A percentile compares a stretch with the other conserved stretches of the same genome.
Conservation (phyloP, 2,329 filamentous ascomycete species). For the Penicillium corylophilum region DNA sequence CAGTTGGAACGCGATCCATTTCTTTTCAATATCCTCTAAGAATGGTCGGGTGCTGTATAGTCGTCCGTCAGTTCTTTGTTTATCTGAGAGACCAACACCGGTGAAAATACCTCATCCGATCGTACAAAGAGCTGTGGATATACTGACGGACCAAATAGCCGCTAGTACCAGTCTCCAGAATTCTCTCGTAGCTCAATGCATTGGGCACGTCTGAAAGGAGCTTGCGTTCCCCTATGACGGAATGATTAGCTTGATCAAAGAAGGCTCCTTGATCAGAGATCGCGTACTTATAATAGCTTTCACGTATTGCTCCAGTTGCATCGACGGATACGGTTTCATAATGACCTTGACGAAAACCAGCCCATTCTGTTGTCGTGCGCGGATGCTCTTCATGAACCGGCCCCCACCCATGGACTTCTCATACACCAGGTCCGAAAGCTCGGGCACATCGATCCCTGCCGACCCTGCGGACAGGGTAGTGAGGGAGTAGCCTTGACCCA, state of each 20-base stretch:
- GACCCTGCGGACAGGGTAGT: slow-evolving; percentile 88
- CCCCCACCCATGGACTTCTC: slow-evolving; percentile 89
- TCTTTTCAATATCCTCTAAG: slow-evolving; percentile 96
- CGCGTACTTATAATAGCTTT: slow-evolving; percentile 66
- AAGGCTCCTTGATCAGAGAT: background rate
- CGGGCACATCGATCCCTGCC: slow-evolving; percentile 88
- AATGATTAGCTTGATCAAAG: slow-evolving; percentile 19
- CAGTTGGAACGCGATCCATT: slow-evolving; percentile 95
- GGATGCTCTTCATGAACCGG: slow-evolving; percentile 94
- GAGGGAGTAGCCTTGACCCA: slow-evolving; percentile 97
- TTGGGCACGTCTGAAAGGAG: slow-evolving; percentile 82
- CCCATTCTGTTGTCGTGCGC: slow-evolving; percentile 85
- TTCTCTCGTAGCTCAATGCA: slow-evolving; percentile 82
- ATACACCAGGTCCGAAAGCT: slow-evolving; percentile 85
- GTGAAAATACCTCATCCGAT: slow-evolving; percentile 66
- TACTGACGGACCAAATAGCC: slow-evolving; percentile 94
- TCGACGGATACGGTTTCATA: slow-evolving; percentile 82
- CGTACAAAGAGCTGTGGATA: slow-evolving; percentile 94
- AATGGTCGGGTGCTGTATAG: slow-evolving; percentile 82
- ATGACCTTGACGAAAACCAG: slow-evolving; percentile 92
- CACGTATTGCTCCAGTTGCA: slow-evolving; percentile 77
- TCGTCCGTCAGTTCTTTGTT: slow-evolving; percentile 23
- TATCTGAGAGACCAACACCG: background rate
- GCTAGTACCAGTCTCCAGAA: slow-evolving; percentile 86
- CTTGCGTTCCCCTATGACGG: slow-evolving; percentile 68